Conservation (phyloP, 2,329 filamentous ascomycete genomes). For the Alternaria panax region DNA sequence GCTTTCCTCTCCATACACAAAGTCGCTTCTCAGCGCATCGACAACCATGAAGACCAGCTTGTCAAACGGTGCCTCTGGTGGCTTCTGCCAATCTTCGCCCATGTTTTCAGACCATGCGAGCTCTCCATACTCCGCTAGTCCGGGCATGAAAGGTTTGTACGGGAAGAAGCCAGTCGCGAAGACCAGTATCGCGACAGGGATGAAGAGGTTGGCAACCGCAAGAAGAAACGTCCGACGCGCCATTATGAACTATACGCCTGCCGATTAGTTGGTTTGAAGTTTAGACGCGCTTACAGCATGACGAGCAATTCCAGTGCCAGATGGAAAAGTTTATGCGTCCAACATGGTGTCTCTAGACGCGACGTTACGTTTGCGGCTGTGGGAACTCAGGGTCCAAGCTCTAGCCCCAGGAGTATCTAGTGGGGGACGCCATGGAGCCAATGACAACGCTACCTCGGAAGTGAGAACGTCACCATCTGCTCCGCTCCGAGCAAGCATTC, state of each 20-base stretch:
- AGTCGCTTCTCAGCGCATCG: constrained; percentile 88
- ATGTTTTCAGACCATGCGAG: constrained; percentile 56
- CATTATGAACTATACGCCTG: constrained; percentile 27
- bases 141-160: constrained; percentile 92
- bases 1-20: constrained; percentile 82
- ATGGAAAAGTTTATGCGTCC: constrained; percentile 12
- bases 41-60: constrained; percentile 97
- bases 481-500: constrained; percentile 8
- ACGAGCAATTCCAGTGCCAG: constrained; percentile 17
- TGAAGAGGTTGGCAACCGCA: constrained; percentile 74
- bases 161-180: constrained; percentile 97
- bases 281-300: constrained; percentile 3
- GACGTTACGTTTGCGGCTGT: constrained; percentile 26
- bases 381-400: constrained; percentile 39
- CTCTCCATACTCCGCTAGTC: constrained; percentile 74
- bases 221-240: constrained; percentile 54
- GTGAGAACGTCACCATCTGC: constrained; percentile 6
- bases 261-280: constrained; percentile 2
- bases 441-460: constrained; percentile 46
- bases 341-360: constrained; percentile 34
- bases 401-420: constrained; percentile 27
- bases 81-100: constrained; percentile 46
- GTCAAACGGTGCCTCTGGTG: constrained; percentile 77
- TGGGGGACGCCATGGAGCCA: constrained; percentile 28
- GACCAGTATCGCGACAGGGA: constrained; percentile 70